These are phyloP conservation scores for Tetrahymena malaccensis DNA, from an alignment of 73 alveolate species.

Conservation along the genomic window DNA sequence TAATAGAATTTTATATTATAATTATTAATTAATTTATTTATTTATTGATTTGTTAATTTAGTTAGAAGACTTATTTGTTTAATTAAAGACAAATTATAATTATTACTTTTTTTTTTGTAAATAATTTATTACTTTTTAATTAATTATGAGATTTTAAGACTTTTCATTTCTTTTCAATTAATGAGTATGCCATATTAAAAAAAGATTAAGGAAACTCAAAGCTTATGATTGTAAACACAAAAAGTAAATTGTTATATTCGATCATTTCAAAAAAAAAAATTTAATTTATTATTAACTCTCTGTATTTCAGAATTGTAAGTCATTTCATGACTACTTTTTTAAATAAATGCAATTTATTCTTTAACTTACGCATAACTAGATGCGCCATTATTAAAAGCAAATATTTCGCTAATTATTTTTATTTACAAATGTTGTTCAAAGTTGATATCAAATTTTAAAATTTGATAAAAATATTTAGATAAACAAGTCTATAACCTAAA, in stretches of 20 bases:
- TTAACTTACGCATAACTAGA: background rate
- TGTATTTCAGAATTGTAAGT: background rate
- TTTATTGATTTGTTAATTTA: too few species aligned
- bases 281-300: too few species aligned
- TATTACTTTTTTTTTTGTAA: background rate
- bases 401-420: too few species aligned
- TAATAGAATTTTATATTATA: too few species aligned
- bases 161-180: background rate
- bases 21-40: too few species aligned
- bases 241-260: background rate
- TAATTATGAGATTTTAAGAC: too few species aligned
- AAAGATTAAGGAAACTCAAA: background rate
- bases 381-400: background rate
- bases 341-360: background rate
- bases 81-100: too few species aligned
- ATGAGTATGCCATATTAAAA: background rate
- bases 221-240: background rate
- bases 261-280: background rate
- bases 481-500: background rate
- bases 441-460: too few species aligned
- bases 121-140: too few species aligned
- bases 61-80: too few species aligned
- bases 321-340: background rate
- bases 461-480: too few species aligned
- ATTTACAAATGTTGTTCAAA: too few species aligned